Conservation (phyloP, 1,284 basidiomycete species). For the Vanrija humicola region DNA sequence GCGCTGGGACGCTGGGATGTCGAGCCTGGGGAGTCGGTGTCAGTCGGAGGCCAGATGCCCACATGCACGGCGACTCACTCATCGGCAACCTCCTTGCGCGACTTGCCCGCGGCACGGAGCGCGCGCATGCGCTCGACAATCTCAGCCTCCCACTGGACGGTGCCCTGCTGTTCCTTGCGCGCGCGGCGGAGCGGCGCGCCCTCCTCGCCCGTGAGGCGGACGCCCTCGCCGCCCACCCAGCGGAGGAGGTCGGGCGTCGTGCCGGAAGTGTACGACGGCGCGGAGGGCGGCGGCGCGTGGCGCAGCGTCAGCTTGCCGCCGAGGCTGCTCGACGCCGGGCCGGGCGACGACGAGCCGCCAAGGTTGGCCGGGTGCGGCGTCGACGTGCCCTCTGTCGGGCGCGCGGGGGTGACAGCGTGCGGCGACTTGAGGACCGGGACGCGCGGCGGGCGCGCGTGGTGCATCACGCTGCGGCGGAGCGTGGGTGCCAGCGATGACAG, state of each 20-base stretch:
- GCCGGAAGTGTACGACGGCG: constrained; percentile 41
- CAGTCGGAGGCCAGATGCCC: no score
- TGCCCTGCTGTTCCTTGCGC: not conserved
- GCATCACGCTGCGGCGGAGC: constrained; percentile 27
- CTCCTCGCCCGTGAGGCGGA: constrained; percentile 33
- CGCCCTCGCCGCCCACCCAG: constrained; percentile 33
- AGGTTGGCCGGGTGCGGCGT: constrained; percentile 22
- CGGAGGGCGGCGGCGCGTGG: constrained; percentile 41
- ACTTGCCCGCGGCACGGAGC: constrained; percentile 28
- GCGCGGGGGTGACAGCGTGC: constrained; percentile 21
- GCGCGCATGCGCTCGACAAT: constrained; percentile 22
- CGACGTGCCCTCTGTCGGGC: constrained; percentile 41
- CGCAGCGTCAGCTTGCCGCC: constrained; percentile 33
- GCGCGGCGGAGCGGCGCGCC: constrained; percentile 16
- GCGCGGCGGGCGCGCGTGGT: constrained; percentile 41
- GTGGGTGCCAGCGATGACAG: constrained; percentile 1
- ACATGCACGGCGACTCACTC: no score
- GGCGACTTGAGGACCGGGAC: constrained; percentile 32
- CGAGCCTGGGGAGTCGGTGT: constrained; percentile 16
- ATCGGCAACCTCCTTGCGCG: constrained; percentile 31
- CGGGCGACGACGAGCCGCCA: not conserved
- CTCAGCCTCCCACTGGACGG: constrained; percentile 23
- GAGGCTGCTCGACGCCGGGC: constrained; percentile 2
- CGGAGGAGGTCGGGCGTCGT: constrained; percentile 31
- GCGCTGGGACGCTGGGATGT: constrained; percentile 22